phyloP scores from a whole-genome alignment of 108 stramenopile species.

The Nitzschia sp. region DNA sequence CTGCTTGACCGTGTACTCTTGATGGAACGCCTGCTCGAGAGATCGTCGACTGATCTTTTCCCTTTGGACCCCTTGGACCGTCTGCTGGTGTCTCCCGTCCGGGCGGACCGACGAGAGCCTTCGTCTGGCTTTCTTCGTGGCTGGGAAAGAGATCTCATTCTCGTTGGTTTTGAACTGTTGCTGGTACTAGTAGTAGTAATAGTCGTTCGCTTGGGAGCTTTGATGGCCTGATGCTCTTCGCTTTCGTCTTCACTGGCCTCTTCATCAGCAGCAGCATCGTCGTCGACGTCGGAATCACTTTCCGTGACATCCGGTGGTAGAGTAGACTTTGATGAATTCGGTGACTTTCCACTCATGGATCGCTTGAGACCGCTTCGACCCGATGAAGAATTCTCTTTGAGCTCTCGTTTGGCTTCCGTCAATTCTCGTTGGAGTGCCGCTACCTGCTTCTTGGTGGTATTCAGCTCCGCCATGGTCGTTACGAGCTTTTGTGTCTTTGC shows the following conservation, averaged over 20 bases:
- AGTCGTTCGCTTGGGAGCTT: background rate
- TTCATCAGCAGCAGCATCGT: background rate
- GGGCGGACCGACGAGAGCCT: background rate
- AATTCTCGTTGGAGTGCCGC: background rate
- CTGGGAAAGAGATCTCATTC: background rate
- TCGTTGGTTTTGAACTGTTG: background rate
- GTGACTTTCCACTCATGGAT: background rate
- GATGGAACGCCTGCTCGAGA: background rate
- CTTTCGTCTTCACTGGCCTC: background rate
- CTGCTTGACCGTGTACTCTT: background rate
- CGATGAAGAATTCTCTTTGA: background rate
- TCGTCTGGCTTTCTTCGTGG: background rate
- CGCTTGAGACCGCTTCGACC: background rate
- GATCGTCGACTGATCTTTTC: background rate
- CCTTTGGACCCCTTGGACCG: background rate
- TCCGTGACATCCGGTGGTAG: too few relatives aligned
- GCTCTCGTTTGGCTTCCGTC: background rate
- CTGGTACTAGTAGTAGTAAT: too few relatives aligned
- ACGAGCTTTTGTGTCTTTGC: slow-evolving; percentile 9
- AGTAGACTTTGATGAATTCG: background rate
- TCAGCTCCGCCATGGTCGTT: slow-evolving; percentile 1
- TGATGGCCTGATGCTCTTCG: background rate
- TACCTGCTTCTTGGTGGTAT: slow-evolving; percentile 17
- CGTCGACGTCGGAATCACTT: background rate
- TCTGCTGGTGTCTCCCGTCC: too few relatives aligned